These are phyloP conservation scores for Kluyveromyces aestuarii DNA, from an alignment of 805 yeast genomes.

Conservation along the genomic window DNA sequence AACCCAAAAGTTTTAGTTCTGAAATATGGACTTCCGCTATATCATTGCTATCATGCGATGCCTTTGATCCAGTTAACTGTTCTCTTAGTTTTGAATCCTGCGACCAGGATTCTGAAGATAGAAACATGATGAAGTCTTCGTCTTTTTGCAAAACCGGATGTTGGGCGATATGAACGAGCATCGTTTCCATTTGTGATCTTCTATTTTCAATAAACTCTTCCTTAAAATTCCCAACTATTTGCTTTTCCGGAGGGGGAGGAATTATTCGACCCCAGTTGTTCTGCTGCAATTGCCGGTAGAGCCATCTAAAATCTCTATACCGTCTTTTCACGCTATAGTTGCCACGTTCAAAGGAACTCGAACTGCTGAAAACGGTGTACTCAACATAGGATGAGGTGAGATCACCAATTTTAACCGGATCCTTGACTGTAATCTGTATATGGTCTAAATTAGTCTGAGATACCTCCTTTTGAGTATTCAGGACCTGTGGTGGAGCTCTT, in stretches of 20 bases:
- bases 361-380: conserved; percentile 62
- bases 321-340: conserved; percentile 66
- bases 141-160: conserved; percentile 55
- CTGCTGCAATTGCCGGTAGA: conserved; percentile 76
- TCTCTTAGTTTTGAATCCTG: conserved; percentile 66
- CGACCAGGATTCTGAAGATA: conserved; percentile 63
- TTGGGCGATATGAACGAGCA: conserved; percentile 65
- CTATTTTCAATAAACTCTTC: conserved; percentile 84
- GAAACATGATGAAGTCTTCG: conserved; percentile 66
- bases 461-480: not conserved
- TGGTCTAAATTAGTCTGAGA: conserved; percentile 6
- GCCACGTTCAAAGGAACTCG: conserved; percentile 30
- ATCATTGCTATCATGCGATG: conserved; percentile 35
- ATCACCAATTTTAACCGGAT: conserved; percentile 89
- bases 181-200: conserved; percentile 72
- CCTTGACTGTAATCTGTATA: conserved; percentile 69
- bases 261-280: conserved; percentile 85
- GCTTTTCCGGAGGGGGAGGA: conserved; percentile 96
- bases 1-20: conserved; percentile 24
- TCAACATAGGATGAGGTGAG: conserved; percentile 82
- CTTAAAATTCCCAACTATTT: conserved; percentile 84
- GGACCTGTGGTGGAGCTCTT: not conserved
- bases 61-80: conserved; percentile 44
- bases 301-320: conserved; percentile 89
- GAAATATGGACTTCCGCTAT: conserved; percentile 29